Evolutionary conservation across 2,329 filamentous ascomycete species (phyloP), one percentile per base, ranked within the genome.

Genomic region (Aspergillus alliaceus): DNA sequence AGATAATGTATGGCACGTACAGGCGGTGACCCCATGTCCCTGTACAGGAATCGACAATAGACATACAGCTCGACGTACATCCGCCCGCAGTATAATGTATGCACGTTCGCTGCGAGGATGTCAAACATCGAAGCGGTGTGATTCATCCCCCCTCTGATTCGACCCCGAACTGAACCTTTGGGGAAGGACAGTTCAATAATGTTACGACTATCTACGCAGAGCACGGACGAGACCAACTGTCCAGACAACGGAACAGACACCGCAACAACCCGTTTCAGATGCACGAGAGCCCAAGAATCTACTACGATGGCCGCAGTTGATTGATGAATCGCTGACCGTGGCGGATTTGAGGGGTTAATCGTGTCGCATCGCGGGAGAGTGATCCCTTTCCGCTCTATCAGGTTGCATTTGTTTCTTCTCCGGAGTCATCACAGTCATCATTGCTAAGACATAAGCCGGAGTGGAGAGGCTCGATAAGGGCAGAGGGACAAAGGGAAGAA

Each of bases 41-140:
- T 39, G 35, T 20, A 40, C n/a, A n/a, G n/a, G n/a, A n/a, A n/a
- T n/a, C n/a, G n/a, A n/a, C n/a, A n/a, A 42, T 37, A 37, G 37
- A 47, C 53, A 52, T 50, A 46, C 22, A 56, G 51, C 35, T 57
- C 49, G 56, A 58, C 52, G 53, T 44, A 46, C 58, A 52, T 56
- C 55, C 48, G 39, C 46, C 55, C 40, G 48, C 55, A 40, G 54
- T 57, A 49, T 32, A 8, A 12, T 49, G 50, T 42, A 57, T 59
- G 58, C 44, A 48, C 29, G 44, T 32, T 18, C 44, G 22, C 44
- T 8, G 27, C 44, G 50, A 53, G 48, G 58, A 58, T 54, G 42
- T 53, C 58, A 60, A 56, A 60, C 58, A 53, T 22, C 18, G 31
- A 20, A 48, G 31, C 51, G 50, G 49, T 58, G 58, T 56, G 56